Percentiles rank a stretch among this genome's conserved stretches.
Conservation (phyloP, 176 grass and related monocot species). For the Carex parvula region DNA sequence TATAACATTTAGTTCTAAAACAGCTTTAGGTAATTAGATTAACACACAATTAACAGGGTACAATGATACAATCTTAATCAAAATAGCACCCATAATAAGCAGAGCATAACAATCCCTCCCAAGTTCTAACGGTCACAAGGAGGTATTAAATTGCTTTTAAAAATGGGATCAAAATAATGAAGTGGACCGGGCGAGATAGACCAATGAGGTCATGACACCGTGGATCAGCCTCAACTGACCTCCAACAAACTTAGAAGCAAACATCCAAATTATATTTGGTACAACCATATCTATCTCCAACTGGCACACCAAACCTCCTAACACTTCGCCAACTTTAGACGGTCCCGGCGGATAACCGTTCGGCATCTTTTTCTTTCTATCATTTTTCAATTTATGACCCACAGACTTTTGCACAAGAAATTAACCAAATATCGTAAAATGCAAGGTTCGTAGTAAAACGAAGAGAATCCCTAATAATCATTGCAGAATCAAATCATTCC, state of each 20-base stretch:
- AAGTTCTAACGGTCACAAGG: conserved; percentile 21
- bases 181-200: background rate
- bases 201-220: background rate
- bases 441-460: background rate
- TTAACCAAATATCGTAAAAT: background rate
- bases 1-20: background rate
- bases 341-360: background rate
- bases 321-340: conserved; percentile 5
- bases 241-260: conserved; percentile 8
- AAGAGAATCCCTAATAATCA: background rate
- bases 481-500: conserved; percentile 23
- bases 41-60: background rate
- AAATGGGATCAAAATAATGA: background rate
- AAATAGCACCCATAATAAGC: background rate
- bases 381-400: background rate
- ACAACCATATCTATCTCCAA: background rate
- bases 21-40: background rate
- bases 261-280: conserved; percentile 1
- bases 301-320: background rate
- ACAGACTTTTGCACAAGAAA: background rate
- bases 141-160: conserved; percentile 6
- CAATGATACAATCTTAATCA: too few species aligned
- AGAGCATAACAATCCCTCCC: background rate
- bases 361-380: background rate
- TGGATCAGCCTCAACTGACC: background rate